Base-by-base conservation (phyloP, 2,329 filamentous ascomycete genomes). In the Graphiopsis chlorocephala region DNA sequence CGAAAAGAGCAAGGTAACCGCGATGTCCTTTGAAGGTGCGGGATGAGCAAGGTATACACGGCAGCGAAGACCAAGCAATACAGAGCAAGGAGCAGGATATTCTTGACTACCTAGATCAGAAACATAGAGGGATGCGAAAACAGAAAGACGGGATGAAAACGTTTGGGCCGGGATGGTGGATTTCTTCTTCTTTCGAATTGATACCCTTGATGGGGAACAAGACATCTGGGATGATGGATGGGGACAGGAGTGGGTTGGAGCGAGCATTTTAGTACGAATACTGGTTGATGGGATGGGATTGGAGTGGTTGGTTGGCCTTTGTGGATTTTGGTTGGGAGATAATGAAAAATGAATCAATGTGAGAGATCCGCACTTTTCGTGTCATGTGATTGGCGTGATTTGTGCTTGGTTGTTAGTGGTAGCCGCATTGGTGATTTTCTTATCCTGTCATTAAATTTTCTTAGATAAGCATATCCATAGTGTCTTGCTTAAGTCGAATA, bases 151-250 rank as follows among this genome's bases (percentile, higher is more conserved):
- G n/a, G 38, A 45, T 20, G n/a, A 23, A 45, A n/a, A 12, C 12
- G n/a, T 23, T 12, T 11, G 38, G 38, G 10, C 8, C 23, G 11
- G 33, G 15, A 38, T 45, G 38, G 38, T 17, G 33, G 33, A 35
- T 35, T 35, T 45, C n/a, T 35, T 38, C 15, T 15, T 38, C 7
- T 45, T 23, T 45, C 38, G 12, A 52, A 12, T 14, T 61, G 58
- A 61, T 61, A 61, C 58, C 58, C 58, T 61, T 31, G 28, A 31
- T 33, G 28, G 58, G 26, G 38, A 45, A 45, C 10, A 50, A 26
- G 58, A 26, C 33, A 61, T 15, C 26, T 26, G 58, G 58, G 58
- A 61, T n/a, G 56, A 31, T 2, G 38, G 28, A 48, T 17, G 38
- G 17, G 52, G 12, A 17, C 15, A n/a, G 17, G 35, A 8, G 15